Percentiles rank a stretch among this genome's conserved stretches.
phyloP scores from a whole-genome alignment of 129 eudicot genomes.

The Cynara cardunculus region DNA sequence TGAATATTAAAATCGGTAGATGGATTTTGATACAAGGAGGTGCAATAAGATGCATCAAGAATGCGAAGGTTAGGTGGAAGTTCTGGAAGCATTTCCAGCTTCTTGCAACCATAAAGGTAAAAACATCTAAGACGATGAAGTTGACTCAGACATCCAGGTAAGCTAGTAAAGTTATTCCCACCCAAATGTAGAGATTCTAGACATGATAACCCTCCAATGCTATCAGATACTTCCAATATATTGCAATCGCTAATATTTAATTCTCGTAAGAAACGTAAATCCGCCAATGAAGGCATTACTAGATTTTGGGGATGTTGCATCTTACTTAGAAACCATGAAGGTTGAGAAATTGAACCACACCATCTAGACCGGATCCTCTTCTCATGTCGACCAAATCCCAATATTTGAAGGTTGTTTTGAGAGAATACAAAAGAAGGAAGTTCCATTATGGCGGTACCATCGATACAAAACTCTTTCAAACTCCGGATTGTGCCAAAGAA shows the following conservation, averaged over 20 bases:
- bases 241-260: constrained; percentile 2
- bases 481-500: background rate
- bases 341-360: no score
- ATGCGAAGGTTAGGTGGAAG: constrained; percentile 14
- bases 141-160: constrained; percentile 13
- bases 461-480: no score
- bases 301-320: background rate
- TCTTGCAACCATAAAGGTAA: background rate
- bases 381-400: no score
- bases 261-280: background rate
- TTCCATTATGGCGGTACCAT: constrained; percentile 2
- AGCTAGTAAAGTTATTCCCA: constrained; percentile 1
- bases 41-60: no score
- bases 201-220: no score
- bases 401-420: no score
- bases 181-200: no score
- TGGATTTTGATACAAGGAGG: background rate
- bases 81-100: constrained; percentile 13
- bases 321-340: background rate
- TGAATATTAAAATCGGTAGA: no score
- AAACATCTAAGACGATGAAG: background rate
- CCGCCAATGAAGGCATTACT: background rate
- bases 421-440: background rate
- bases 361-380: no score
- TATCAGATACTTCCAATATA: background rate